A percentile compares a stretch with the other conserved stretches of the same genome.
phyloP scores from a whole-genome alignment of 345 rosid genomes.

The Noccaea bulbosa region DNA sequence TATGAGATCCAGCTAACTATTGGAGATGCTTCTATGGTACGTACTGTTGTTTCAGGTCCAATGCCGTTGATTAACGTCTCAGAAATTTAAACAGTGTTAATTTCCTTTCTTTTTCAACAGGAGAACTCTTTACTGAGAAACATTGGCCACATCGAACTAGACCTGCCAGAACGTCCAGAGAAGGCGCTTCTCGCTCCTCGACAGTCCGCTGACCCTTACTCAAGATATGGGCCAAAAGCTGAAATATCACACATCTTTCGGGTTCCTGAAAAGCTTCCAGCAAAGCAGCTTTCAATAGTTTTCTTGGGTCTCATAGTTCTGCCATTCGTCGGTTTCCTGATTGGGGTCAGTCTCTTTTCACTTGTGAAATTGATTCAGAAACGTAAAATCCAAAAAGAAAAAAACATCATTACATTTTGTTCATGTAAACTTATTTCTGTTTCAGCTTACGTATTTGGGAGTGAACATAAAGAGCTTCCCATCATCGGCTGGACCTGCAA shows the following conservation, averaged over 20 bases:
- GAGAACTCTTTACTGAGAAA: conserved; percentile 79
- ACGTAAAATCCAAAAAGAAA: background rate
- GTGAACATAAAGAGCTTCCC: conserved; percentile 94
- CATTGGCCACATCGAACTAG: conserved; percentile 76
- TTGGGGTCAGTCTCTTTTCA: conserved; percentile 71
- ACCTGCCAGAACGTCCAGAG: conserved; percentile 93
- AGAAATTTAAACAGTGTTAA: conserved; percentile 6
- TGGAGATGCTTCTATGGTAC: conserved; percentile 96
- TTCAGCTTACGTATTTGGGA: conserved; percentile 71
- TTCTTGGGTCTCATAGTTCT: conserved; percentile 79
- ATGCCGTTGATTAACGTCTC: background rate
- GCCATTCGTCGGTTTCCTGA: conserved; percentile 77
- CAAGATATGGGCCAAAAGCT: conserved; percentile 82
- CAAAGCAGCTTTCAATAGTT: conserved; percentile 72
- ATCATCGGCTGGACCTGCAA: conserved; percentile 61
- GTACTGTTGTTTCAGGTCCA: conserved; percentile 33
- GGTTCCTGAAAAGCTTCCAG: conserved; percentile 88
- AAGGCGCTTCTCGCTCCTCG: conserved; percentile 79
- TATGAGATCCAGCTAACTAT: conserved; percentile 84
- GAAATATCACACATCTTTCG: conserved; percentile 91
- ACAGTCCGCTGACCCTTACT: conserved; percentile 62
- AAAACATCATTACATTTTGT: background rate
- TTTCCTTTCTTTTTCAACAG: conserved; percentile 45
- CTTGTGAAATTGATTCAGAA: conserved; percentile 2
- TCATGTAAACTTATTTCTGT: conserved; percentile 9